These are phyloP conservation scores for Echinochloa phyllopogon DNA, from an alignment of 176 grass and related monocot genomes.

Conservation along the genomic window DNA sequence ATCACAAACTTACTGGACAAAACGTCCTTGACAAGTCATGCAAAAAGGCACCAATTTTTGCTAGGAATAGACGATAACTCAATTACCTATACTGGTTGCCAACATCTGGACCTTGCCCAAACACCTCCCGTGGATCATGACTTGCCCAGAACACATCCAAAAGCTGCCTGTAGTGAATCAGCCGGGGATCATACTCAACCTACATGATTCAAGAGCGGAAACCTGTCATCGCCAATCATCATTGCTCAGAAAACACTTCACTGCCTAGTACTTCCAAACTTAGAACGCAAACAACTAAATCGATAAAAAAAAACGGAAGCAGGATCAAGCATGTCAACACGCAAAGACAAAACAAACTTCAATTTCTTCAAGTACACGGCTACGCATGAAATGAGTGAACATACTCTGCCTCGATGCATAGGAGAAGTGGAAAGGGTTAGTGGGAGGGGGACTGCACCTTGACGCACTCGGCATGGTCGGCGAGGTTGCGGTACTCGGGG, in stretches of 20 bases:
- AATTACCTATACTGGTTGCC: constrained; percentile 91
- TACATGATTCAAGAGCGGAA: constrained; percentile 28
- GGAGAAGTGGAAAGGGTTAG: background rate
- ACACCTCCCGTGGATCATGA: constrained; percentile 88
- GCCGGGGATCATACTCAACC: constrained; percentile 82
- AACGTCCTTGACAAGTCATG: background rate
- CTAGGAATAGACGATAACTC: background rate
- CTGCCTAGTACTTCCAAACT: background rate
- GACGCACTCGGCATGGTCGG: constrained; percentile 92
- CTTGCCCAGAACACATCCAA: constrained; percentile 89
- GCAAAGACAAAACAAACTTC: background rate
- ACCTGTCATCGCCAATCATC: background rate
- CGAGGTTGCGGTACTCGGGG: constrained; percentile 82
- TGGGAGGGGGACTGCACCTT: constrained; percentile 41
- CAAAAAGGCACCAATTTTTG: background rate
- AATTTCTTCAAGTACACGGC: constrained; percentile 19
- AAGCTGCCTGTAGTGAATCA: constrained; percentile 87
- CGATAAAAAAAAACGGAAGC: background rate
- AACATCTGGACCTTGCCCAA: constrained; percentile 98
- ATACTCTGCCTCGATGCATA: background rate
- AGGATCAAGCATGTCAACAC: background rate
- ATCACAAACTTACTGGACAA: background rate
- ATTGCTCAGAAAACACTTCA: constrained; percentile 9
- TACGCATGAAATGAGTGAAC: background rate
- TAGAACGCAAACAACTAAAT: background rate